phyloP scores from a whole-genome alignment of 1,284 basidiomycete genomes.

The Naganishia sp. region DNA sequence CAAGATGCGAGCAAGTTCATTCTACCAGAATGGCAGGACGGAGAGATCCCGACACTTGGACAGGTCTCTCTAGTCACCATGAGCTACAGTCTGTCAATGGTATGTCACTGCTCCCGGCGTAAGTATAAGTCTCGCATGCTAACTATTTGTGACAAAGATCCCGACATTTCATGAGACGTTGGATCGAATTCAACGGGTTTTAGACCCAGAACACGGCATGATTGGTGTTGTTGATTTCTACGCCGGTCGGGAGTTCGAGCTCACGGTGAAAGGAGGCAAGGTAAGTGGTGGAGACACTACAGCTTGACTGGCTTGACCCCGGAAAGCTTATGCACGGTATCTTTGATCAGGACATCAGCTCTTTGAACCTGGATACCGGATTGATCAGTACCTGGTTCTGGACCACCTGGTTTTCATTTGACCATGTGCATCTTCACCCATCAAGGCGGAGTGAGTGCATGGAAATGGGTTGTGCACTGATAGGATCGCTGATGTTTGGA shows the following conservation, averaged over 20 bases:
- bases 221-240: conserved; percentile 79
- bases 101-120: conserved; percentile 41
- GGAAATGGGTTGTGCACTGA: conserved; percentile 9
- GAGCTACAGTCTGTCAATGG: conserved; percentile 74
- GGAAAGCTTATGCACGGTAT: not conserved
- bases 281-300: conserved; percentile 34
- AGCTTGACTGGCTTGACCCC: not conserved
- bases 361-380: conserved; percentile 28
- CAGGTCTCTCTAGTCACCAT: conserved; percentile 66
- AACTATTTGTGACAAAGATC: conserved; percentile 56
- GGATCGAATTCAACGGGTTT: conserved; percentile 69
- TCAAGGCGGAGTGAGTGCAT: conserved; percentile 58
- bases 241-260: conserved; percentile 63
- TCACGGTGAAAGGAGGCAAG: conserved; percentile 59
- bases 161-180: conserved; percentile 69
- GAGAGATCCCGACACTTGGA: conserved; percentile 59
- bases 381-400: conserved; percentile 72
- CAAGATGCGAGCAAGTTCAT: conserved; percentile 73
- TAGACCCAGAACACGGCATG: conserved; percentile 67
- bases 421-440: conserved; percentile 71
- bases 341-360: conserved; percentile 29
- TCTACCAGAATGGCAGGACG: conserved; percentile 64
- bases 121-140: not conserved
- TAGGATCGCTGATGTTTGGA: not conserved
- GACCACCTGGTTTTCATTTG: conserved; percentile 78